These are phyloP conservation scores for Parmelia sp. DNA, from an alignment of 495 filamentous ascomycete genomes.

Conservation along the genomic window DNA sequence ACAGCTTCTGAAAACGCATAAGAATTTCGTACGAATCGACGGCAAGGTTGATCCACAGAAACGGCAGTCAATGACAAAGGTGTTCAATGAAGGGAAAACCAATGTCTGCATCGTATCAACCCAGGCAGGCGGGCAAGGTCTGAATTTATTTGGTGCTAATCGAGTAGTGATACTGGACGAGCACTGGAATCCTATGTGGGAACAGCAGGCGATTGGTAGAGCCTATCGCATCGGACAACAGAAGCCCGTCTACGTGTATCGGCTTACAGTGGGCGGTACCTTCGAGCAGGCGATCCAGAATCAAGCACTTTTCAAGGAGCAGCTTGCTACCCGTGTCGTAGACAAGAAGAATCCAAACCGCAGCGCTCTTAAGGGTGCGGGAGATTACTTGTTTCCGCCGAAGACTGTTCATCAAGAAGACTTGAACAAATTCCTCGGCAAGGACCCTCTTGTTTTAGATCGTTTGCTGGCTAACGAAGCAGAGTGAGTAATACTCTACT, in stretches of 20 bases:
- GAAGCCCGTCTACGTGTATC: constrained; percentile 83
- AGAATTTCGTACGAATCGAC: constrained; percentile 55
- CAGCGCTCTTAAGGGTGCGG: constrained; percentile 41
- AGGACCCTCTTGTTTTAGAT: constrained; percentile 66
- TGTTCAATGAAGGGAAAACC: constrained; percentile 52
- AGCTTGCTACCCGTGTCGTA: constrained; percentile 70
- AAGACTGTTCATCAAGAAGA: constrained; percentile 47
- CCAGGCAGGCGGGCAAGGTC: constrained; percentile 67
- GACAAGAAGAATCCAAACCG: constrained; percentile 71
- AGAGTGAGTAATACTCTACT: constrained; percentile 17
- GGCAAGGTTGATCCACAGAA: constrained; percentile 47
- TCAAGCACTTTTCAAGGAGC: constrained; percentile 68
- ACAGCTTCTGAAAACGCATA: constrained; percentile 40
- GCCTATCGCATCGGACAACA: constrained; percentile 81
- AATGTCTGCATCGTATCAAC: constrained; percentile 77
- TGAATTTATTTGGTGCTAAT: constrained; percentile 83
- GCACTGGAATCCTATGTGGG: constrained; percentile 69
- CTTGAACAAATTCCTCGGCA: constrained; percentile 47
- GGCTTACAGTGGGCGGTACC: constrained; percentile 72
- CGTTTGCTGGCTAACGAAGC: constrained; percentile 44
- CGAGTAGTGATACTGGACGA: constrained; percentile 85
- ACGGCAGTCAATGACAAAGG: constrained; percentile 55
- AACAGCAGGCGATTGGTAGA: constrained; percentile 84
- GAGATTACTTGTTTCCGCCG: constrained; percentile 54
- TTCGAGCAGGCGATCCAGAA: constrained; percentile 69